These are phyloP conservation scores for Fusarium abutilonis DNA, from an alignment of 2,329 filamentous ascomycete species.

Conservation along the genomic window DNA sequence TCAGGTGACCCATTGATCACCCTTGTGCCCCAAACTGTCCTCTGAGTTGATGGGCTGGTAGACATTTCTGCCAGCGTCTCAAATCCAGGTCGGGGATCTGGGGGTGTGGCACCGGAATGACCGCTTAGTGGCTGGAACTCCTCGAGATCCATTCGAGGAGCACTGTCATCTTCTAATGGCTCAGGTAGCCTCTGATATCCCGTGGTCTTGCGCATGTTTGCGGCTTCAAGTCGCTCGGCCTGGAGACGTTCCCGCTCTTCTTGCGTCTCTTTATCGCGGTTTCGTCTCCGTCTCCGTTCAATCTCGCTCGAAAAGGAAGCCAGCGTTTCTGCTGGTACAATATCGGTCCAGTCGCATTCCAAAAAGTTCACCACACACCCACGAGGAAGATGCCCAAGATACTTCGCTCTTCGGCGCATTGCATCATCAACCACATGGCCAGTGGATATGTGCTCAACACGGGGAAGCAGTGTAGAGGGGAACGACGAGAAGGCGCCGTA, in stretches of 20 bases:
- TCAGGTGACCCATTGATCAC: constrained; percentile 70
- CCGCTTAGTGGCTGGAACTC: constrained; percentile 73
- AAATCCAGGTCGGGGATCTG: constrained; percentile 69
- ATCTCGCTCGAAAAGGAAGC: constrained; percentile 80
- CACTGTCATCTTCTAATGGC: constrained; percentile 51
- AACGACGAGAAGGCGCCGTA: constrained; percentile 86
- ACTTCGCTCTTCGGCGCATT: constrained; percentile 84
- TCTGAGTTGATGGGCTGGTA: constrained; percentile 78
- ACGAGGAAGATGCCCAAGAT: constrained; percentile 84
- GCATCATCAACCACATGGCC: constrained; percentile 89
- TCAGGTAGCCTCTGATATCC: constrained; percentile 54
- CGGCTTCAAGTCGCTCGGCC: constrained; percentile 81
- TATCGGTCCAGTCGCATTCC: constrained; percentile 95
- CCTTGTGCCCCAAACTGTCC: constrained; percentile 93
- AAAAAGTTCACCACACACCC: constrained; percentile 93
- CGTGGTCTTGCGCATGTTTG: constrained; percentile 67
- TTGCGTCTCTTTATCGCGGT: constrained; percentile 82
- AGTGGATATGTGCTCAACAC: constrained; percentile 88
- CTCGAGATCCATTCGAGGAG: constrained; percentile 59
- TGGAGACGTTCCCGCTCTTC: constrained; percentile 87
- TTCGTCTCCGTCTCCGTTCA: constrained; percentile 77
- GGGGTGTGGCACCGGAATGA: constrained; percentile 62
- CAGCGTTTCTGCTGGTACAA: constrained; percentile 79
- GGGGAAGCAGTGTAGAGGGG: constrained; percentile 84
- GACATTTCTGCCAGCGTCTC: constrained; percentile 78